Conservation (phyloP, 768 basidiomycete species). For the Galerina marginata region DNA sequence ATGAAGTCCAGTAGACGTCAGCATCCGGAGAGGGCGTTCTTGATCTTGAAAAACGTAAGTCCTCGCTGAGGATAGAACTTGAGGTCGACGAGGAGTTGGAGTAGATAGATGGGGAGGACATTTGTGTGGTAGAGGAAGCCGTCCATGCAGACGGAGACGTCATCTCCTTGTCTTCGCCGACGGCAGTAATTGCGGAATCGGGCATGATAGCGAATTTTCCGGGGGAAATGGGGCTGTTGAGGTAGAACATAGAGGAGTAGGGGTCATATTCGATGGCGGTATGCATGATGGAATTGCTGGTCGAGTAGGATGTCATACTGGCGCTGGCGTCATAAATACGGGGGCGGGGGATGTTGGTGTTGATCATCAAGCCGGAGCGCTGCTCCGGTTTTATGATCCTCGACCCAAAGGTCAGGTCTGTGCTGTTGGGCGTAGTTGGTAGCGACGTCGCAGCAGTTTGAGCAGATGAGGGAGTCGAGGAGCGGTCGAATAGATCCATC, state of each 20-base stretch:
- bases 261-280: conserved; percentile 74
- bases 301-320: conserved; percentile 48
- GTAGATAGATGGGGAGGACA: conserved; percentile 53
- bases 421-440: conserved; percentile 63
- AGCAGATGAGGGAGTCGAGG: conserved; percentile 56
- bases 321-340: conserved; percentile 52
- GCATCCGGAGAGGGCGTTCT: conserved; percentile 37
- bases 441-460: conserved; percentile 57
- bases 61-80: conserved; percentile 37
- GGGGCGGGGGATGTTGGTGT: conserved; percentile 55
- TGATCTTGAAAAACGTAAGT: conserved; percentile 41
- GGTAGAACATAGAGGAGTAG: conserved; percentile 62
- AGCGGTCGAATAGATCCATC: conserved; percentile 50
- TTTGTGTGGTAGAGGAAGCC: conserved; percentile 46
- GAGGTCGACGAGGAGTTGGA: conserved; percentile 46
- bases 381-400: conserved; percentile 38
- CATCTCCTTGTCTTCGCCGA: conserved; percentile 62
- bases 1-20: conserved; percentile 37
- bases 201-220: conserved; percentile 42
- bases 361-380: conserved; percentile 59
- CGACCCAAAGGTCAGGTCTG: conserved; percentile 46
- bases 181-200: conserved; percentile 44
- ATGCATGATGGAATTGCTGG: conserved; percentile 71
- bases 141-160: conserved; percentile 55
- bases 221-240: conserved; percentile 49